Conservation (phyloP, 2,329 filamentous ascomycete species). For the Xylariomycetidae sp. region DNA sequence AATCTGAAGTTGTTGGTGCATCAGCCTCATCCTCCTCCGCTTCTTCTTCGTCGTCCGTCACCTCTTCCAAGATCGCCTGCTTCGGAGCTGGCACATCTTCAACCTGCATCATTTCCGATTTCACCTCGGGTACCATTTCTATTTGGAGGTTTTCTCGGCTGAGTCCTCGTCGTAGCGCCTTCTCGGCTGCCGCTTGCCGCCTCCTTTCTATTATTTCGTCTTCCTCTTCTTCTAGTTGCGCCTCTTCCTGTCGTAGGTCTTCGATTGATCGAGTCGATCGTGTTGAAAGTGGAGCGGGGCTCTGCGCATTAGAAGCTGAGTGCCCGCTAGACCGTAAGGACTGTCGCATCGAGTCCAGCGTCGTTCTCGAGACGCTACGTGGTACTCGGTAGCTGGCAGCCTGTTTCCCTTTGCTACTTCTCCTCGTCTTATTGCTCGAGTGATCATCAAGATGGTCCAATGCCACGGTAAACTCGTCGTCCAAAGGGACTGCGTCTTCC, state of each 20-base stretch:
- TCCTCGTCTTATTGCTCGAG: constrained; percentile 58
- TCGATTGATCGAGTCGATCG: constrained; percentile 44
- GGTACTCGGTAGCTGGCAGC: constrained; percentile 35
- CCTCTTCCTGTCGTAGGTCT: constrained; percentile 49
- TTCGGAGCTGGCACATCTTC: constrained; percentile 23
- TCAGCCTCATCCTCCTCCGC: constrained; percentile 6
- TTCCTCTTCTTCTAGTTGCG: constrained; percentile 44
- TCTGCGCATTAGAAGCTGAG: constrained; percentile 25
- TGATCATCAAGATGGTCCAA: constrained; percentile 72
- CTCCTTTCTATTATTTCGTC: constrained; percentile 47
- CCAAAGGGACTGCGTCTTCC: constrained; percentile 86
- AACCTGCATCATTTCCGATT: constrained; percentile 23
- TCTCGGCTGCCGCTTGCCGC: constrained; percentile 43
- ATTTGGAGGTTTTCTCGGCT: constrained; percentile 29
- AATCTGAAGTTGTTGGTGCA: constrained; percentile 5
- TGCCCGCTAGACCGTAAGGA: constrained; percentile 17
- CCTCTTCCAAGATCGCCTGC: constrained; percentile 19
- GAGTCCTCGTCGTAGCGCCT: constrained; percentile 46
- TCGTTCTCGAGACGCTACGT: constrained; percentile 54
- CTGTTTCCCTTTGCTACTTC: constrained; percentile 56
- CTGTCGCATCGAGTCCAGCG: constrained; percentile 38
- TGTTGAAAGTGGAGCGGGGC: constrained; percentile 31
- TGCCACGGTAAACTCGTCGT: constrained; percentile 85
- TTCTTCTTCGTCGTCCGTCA: constrained; percentile 13
- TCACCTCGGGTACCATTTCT: constrained; percentile 28